Evolutionary conservation across 768 basidiomycete genomes (phyloP).

Genomic region (Trichaptum fuscoviolaceum): DNA sequence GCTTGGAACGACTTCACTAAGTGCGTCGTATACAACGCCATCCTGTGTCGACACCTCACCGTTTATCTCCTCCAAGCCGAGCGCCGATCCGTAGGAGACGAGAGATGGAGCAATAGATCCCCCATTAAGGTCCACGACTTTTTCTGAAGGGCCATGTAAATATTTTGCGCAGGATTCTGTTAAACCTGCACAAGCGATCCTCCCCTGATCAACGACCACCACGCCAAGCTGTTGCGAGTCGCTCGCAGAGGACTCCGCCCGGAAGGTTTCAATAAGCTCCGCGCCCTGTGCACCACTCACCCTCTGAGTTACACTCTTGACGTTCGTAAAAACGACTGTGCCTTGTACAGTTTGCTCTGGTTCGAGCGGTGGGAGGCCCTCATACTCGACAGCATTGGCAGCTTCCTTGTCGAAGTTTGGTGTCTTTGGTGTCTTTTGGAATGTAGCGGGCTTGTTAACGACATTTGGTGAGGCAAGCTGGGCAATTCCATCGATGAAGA

Average conservation of each 20-base stretch:
- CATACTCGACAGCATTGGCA: constrained; percentile 50
- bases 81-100: constrained; percentile 62
- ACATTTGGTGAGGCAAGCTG: constrained; percentile 25
- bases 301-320: constrained; percentile 19
- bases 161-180: constrained; percentile 17
- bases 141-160: constrained; percentile 13
- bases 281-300: background rate
- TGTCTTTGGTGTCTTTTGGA: constrained; percentile 43
- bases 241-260: no score
- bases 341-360: constrained; percentile 31
- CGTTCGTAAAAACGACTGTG: constrained; percentile 19
- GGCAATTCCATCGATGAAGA: constrained; percentile 40
- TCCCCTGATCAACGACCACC: constrained; percentile 37
- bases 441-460: constrained; percentile 23
- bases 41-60: constrained; percentile 67
- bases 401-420: constrained; percentile 73
- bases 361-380: constrained; percentile 71
- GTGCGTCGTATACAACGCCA: constrained; percentile 54
- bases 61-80: constrained; percentile 68
- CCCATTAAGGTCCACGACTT: constrained; percentile 59
- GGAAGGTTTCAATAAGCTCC: background rate
- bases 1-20: constrained; percentile 38
- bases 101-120: constrained; percentile 67
- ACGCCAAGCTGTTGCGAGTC: constrained; percentile 9
- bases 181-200: constrained; percentile 43